Percentiles rank a stretch among this genome's conserved stretches.
These are phyloP conservation scores for Pharus latifolius DNA, from an alignment of 176 grass and related monocot genomes.

Conservation along the genomic window DNA sequence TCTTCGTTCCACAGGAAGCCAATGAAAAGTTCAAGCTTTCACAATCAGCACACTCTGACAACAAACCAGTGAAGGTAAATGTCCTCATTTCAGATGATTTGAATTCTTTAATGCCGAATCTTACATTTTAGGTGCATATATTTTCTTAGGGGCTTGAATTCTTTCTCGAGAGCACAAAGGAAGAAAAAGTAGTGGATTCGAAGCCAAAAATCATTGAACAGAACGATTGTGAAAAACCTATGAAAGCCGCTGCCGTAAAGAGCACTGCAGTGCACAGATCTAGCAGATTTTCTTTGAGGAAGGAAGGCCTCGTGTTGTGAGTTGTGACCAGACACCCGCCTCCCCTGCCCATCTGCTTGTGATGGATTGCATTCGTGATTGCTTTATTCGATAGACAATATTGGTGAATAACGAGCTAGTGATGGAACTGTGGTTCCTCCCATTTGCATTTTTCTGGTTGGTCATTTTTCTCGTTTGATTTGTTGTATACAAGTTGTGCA, in stretches of 20 bases:
- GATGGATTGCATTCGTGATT: slow-evolving; percentile 2
- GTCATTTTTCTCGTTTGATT: too few relatives aligned
- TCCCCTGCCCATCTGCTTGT: not conserved
- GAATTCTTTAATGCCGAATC: not conserved
- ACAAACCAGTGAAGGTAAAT: slow-evolving; percentile 48
- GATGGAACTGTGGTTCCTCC: too few relatives aligned
- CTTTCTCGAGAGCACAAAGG: slow-evolving; percentile 28
- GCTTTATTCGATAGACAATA: slow-evolving; percentile 13
- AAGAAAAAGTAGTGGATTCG: slow-evolving; percentile 8
- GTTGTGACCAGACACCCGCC: too few relatives aligned
- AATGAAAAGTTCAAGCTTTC: slow-evolving; percentile 63
- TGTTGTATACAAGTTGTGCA: too few relatives aligned
- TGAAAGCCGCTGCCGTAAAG: slow-evolving; percentile 21
- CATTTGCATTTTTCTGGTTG: too few relatives aligned
- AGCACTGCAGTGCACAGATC: slow-evolving; percentile 49
- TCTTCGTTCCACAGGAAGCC: slow-evolving; percentile 49
- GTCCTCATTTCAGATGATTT: not conserved
- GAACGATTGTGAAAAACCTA: slow-evolving; percentile 36
- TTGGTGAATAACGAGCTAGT: slow-evolving; percentile 12
- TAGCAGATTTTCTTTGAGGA: slow-evolving; percentile 47
- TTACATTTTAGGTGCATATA: not conserved
- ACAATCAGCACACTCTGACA: slow-evolving; percentile 37
- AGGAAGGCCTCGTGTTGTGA: slow-evolving; percentile 57
- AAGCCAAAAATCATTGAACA: slow-evolving; percentile 11
- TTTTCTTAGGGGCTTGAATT: slow-evolving; percentile 46